Evolutionary conservation across 75 land plant species (phyloP), one percentile per base, ranked within the genome.

Genomic region (Selaginella moellendorffii): DNA sequence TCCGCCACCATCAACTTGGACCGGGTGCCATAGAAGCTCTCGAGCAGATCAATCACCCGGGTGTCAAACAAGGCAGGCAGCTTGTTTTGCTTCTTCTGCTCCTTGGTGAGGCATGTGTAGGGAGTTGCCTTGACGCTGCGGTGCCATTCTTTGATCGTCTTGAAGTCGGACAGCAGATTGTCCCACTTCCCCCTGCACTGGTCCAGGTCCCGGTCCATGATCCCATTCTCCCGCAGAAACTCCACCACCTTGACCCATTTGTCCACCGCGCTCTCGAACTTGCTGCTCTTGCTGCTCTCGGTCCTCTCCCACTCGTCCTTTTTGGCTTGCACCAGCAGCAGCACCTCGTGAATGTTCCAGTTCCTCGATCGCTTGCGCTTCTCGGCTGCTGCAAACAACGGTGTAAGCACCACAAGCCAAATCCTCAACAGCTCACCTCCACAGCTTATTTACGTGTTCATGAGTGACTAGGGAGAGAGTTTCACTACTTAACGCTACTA

Each of bases 311-410:
- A 56, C 19, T 56, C 59, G 17, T 56, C 23, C 24, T 56, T 56
- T n/a, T 56, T 56, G n/a, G 59, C 59, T 56, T 56, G 25, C 59
- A 56, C 59, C 24, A 56, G 24, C 24, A 56, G 5, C 59, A 56
- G 59, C 21, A 56, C 59, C 59, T 56, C 59, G 9, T 56, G 59
- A 2, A 56, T 21, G 59, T 19, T 56, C 59, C 59, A 56, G 24
- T 56, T 56, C 59, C 24, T 56, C 9, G 59, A 56, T 5, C 59
- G 19, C 59, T 19, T 24, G 9, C 59, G 8, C 24, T 56, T 56
- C 24, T 56, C 59, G 9, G 25, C 59, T 56, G 46, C 46, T 36
- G 46, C 14, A 36, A 5, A 14, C 46, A 36, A 5, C 46, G 10
- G 10, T 36, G 46, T 36, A 36, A 5, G 46, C 46, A 36, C 46